phyloP scores from a whole-genome alignment of 2,329 filamentous ascomycete genomes.

The Aspergillus sclerotialis region DNA sequence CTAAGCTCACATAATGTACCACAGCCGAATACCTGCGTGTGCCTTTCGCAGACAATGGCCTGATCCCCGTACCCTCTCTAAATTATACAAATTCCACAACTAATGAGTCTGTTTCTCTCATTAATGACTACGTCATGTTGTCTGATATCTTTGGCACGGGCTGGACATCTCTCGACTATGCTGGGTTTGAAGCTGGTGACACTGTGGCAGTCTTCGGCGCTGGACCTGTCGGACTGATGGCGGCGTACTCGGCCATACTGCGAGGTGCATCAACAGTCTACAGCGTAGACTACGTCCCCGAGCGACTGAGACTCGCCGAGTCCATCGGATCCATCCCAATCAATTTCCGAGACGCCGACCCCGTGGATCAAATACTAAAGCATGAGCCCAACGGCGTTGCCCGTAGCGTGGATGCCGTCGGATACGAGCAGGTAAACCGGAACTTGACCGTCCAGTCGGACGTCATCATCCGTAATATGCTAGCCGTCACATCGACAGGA shows the following conservation, averaged over 20 bases:
- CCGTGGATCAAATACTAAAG: conserved; percentile 24
- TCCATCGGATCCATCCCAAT: conserved; percentile 52
- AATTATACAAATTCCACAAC: conserved; percentile 1
- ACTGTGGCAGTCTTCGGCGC: conserved; percentile 57
- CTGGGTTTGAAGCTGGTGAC: conserved; percentile 42
- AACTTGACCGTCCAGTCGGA: conserved; percentile 3
- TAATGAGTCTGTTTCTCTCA: background rate
- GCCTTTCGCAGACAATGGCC: conserved; percentile 9
- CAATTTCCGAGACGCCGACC: conserved; percentile 53
- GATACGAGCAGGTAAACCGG: conserved; percentile 8
- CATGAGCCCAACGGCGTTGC: conserved; percentile 11
- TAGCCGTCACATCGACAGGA: conserved; percentile 7
- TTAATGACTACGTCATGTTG: conserved; percentile 17
- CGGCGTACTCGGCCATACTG: conserved; percentile 55
- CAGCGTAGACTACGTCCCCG: conserved; percentile 55
- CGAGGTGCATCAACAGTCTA: conserved; percentile 55
- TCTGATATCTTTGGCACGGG: conserved; percentile 35
- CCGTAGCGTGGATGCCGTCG: conserved; percentile 9
- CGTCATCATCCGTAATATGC: conserved; percentile 5
- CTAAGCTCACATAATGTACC: too few species aligned
- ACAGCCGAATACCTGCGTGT: conserved; percentile 14
- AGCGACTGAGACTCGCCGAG: conserved; percentile 51
- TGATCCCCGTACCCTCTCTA: conserved; percentile 10
- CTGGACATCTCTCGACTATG: conserved; percentile 29
- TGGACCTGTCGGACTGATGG: conserved; percentile 59